Percentiles rank a stretch among this genome's conserved stretches.
Evolutionary conservation across 345 rosid species (phyloP).

Genomic region (Salix arbutifolia): DNA sequence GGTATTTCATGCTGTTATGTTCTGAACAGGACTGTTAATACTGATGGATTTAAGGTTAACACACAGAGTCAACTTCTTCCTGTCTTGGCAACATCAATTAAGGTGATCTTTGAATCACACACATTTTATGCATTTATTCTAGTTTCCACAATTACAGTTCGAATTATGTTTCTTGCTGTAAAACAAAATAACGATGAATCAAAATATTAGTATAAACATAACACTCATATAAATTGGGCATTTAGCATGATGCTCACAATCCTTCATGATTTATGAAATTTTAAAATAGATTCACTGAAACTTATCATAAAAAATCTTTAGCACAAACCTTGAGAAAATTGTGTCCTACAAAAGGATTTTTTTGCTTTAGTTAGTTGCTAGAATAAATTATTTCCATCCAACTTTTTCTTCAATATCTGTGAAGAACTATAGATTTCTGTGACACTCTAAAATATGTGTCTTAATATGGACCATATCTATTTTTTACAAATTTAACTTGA

Average conservation of each 20-base stretch:
- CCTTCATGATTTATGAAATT: not conserved
- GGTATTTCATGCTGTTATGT: conserved; percentile 1
- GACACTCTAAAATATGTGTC: not conserved
- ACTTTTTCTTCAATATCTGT: not conserved
- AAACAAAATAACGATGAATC: not conserved
- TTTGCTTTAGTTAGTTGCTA: not conserved
- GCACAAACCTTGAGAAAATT: not conserved
- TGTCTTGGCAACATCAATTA: conserved; percentile 77
- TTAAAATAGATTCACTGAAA: not conserved
- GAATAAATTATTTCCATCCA: not conserved
- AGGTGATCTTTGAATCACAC: conserved; percentile 38
- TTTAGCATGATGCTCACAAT: not conserved
- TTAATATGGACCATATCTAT: not conserved
- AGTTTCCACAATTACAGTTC: not conserved
- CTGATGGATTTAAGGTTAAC: conserved; percentile 92
- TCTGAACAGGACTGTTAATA: conserved; percentile 55
- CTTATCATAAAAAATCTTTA: not conserved
- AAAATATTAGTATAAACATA: not conserved
- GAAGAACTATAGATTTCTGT: not conserved
- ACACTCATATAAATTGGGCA: not conserved
- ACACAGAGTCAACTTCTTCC: conserved; percentile 84
- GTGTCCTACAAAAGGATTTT: not conserved
- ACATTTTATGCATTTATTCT: not conserved
- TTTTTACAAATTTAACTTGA: not conserved
- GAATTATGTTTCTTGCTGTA: not conserved